phyloP scores from a whole-genome alignment of 768 basidiomycete species.

The Lactifluus echinatus region DNA sequence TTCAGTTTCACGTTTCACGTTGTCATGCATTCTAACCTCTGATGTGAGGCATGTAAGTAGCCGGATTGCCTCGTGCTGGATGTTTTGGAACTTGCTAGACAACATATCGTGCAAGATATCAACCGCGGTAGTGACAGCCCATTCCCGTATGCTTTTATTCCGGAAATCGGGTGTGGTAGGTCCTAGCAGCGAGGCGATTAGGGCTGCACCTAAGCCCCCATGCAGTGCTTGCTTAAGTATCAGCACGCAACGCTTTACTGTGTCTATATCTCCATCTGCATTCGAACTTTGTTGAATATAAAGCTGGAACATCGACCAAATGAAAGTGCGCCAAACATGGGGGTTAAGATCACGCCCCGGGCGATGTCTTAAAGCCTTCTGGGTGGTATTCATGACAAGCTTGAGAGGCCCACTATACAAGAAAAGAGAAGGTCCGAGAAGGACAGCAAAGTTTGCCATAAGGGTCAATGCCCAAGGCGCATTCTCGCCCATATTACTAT shows the following conservation, averaged over 20 bases:
- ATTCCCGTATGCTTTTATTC: background rate
- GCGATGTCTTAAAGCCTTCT: conserved; percentile 5
- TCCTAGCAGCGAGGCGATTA: conserved; percentile 4
- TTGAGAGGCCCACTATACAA: conserved; percentile 10
- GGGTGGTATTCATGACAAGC: conserved; percentile 7
- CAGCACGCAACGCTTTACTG: conserved; percentile 6
- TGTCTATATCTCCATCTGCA: background rate
- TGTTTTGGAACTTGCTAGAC: background rate
- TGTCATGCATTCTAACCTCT: background rate
- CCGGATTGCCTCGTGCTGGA: background rate
- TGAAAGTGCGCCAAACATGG: conserved; percentile 15
- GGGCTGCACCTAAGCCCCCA: conserved; percentile 6
- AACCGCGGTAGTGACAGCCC: background rate
- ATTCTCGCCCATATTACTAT: background rate
- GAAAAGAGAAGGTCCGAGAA: conserved; percentile 15
- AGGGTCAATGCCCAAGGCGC: conserved; percentile 12
- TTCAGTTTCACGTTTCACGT: background rate
- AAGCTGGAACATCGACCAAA: conserved; percentile 18
- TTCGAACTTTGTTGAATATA: background rate
- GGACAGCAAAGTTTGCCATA: conserved; percentile 5
- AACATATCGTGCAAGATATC: conserved; percentile 16
- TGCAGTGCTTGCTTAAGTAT: conserved; percentile 13
- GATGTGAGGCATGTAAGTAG: conserved; percentile 2
- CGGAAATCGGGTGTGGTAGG: background rate
- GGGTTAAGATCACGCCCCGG: conserved; percentile 15